These are phyloP conservation scores for Saccharomyces hybrid DNA, from an alignment of 1,139 yeast species.

Conservation along the genomic window DNA sequence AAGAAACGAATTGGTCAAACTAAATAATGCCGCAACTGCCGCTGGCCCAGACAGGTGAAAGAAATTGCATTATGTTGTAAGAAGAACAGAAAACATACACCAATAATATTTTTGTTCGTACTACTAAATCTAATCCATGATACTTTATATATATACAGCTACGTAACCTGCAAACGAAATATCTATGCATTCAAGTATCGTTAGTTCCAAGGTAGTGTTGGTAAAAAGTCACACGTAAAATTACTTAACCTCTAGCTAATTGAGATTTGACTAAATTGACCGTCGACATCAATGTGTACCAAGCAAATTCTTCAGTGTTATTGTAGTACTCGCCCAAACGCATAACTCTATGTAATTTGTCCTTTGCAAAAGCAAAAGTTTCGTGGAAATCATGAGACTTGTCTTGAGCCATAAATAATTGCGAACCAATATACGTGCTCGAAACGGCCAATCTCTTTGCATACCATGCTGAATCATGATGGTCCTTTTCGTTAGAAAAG, in stretches of 20 bases:
- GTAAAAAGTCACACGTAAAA: neutral
- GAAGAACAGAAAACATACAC: neutral
- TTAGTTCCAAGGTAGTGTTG: neutral
- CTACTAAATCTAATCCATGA: neutral
- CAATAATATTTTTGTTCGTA: too few species aligned
- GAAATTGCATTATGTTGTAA: neutral
- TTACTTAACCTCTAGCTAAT: slow-evolving; percentile 48
- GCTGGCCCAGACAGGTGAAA: neutral
- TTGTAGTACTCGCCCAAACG: slow-evolving; percentile 52
- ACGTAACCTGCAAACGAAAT: neutral
- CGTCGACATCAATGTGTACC: slow-evolving; percentile 60
- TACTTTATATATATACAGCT: neutral
- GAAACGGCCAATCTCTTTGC: slow-evolving; percentile 70
- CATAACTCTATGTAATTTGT: slow-evolving; percentile 49
- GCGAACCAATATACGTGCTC: slow-evolving; percentile 62
- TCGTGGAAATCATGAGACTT: slow-evolving; percentile 45
- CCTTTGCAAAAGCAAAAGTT: slow-evolving; percentile 59
- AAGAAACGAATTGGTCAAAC: slow-evolving; percentile 40
- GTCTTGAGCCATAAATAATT: slow-evolving; percentile 76
- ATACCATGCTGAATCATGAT: slow-evolving; percentile 91
- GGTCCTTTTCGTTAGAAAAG: slow-evolving; percentile 62
- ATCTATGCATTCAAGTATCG: neutral
- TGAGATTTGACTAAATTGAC: slow-evolving; percentile 67
- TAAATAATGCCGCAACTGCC: slow-evolving; percentile 6
- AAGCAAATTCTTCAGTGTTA: slow-evolving; percentile 64